These are phyloP conservation scores for Annulohypoxylon nitens DNA, from an alignment of 495 filamentous ascomycete genomes.

Conservation along the genomic window DNA sequence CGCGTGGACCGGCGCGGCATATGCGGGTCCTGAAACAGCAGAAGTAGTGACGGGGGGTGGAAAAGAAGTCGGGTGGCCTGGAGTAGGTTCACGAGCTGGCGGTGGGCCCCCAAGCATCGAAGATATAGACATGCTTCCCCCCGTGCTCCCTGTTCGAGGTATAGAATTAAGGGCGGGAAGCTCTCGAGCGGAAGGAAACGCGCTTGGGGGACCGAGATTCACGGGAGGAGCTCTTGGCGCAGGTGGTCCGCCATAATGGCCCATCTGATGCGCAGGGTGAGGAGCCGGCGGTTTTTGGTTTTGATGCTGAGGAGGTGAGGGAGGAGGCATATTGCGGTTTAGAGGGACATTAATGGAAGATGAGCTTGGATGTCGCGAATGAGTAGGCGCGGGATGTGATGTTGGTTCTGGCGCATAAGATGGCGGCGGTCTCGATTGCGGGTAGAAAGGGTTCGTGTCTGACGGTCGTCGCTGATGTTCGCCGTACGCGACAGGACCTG, in stretches of 20 bases:
- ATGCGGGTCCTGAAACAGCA: conserved; percentile 60
- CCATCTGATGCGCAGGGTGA: conserved; percentile 56
- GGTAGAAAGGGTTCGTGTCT: conserved; percentile 60
- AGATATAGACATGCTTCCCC: conserved; percentile 95
- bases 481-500: conserved; percentile 53
- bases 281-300: conserved; percentile 51
- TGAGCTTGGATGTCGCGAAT: conserved; percentile 67
- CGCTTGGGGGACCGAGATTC: conserved; percentile 64
- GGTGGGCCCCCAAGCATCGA: conserved; percentile 85
- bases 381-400: conserved; percentile 58
- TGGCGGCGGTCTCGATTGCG: conserved; percentile 54
- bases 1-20: conserved; percentile 62
- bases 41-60: conserved; percentile 66
- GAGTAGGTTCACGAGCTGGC: conserved; percentile 63
- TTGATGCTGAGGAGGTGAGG: conserved; percentile 62
- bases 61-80: conserved; percentile 65
- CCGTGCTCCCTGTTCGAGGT: conserved; percentile 58
- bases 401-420: conserved; percentile 61
- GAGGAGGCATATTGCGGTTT: conserved; percentile 66
- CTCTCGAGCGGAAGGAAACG: conserved; percentile 66
- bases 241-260: conserved; percentile 60
- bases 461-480: conserved; percentile 65
- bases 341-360: conserved; percentile 64
- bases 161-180: conserved; percentile 66
- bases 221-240: conserved; percentile 63